phyloP scores from a whole-genome alignment of 2,329 filamentous ascomycete species.

The Didymella exigua region DNA sequence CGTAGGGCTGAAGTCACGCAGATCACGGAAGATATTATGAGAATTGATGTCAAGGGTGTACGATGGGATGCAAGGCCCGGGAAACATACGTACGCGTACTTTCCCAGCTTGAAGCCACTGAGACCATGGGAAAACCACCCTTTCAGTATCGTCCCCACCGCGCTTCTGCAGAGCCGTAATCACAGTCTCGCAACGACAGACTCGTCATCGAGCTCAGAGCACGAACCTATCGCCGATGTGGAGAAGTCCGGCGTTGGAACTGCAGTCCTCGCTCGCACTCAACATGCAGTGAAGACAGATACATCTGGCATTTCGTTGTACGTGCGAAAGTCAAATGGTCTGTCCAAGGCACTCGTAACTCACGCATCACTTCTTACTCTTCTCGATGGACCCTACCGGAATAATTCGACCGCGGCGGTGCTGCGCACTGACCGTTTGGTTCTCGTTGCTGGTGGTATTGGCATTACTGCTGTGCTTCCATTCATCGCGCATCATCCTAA shows the following conservation, averaged over 20 bases:
- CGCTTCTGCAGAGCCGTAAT: constrained; percentile 16
- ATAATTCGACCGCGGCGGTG: constrained; percentile 29
- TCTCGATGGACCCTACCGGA: constrained; percentile 53
- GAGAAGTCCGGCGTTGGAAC: neutral
- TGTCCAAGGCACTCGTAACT: constrained; percentile 42
- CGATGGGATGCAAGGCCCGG: constrained; percentile 41
- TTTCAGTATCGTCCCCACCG: constrained; percentile 51
- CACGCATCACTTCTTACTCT: constrained; percentile 43
- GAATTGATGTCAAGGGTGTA: constrained; percentile 52
- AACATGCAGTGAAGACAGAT: neutral
- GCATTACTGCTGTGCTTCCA: constrained; percentile 53
- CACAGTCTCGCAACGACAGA: neutral
- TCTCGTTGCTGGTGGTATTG: constrained; percentile 55
- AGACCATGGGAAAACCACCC: constrained; percentile 61
- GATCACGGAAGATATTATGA: constrained; percentile 36
- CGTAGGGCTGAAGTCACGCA: constrained; percentile 48
- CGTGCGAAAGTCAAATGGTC: constrained; percentile 46
- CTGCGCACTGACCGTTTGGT: constrained; percentile 43
- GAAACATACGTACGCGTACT: constrained; percentile 54
- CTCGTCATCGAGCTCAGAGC: constrained; percentile 2
- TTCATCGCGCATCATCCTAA: constrained; percentile 46
- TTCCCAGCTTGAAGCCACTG: constrained; percentile 51
- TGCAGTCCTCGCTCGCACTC: neutral
- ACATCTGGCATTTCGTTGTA: constrained; percentile 44
- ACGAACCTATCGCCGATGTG: neutral